Evolutionary conservation across 2,329 filamentous ascomycete species (phyloP).

Genomic region (Microthyrium microscopicum): DNA sequence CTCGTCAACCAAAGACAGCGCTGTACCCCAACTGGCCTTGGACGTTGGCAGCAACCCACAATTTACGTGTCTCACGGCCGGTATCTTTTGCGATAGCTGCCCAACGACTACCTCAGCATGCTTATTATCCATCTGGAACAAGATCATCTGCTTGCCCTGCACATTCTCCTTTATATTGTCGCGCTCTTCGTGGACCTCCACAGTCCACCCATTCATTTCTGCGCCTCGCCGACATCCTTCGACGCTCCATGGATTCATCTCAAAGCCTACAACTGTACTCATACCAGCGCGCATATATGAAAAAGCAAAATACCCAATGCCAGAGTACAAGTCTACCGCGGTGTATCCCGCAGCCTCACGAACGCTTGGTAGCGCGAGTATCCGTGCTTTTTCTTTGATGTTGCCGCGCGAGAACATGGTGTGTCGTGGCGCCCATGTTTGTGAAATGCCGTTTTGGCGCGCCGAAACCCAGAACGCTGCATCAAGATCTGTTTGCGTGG

Average conservation of each 20-base stretch:
- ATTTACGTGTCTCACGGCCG: constrained; percentile 39
- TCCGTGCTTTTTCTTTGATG: constrained; percentile 67
- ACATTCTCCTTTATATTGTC: background rate
- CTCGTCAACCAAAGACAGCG: constrained; percentile 30
- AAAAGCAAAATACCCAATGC: constrained; percentile 89
- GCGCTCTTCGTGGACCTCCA: constrained; percentile 7
- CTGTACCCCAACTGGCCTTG: constrained; percentile 29
- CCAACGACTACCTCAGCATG: constrained; percentile 16
- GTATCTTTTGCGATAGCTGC: constrained; percentile 12
- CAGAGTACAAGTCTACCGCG: constrained; percentile 68
- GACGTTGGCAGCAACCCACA: constrained; percentile 40
- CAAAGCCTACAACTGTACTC: constrained; percentile 62
- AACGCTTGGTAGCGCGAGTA: constrained; percentile 35
- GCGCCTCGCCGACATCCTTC: constrained; percentile 28
- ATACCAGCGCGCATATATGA: constrained; percentile 59
- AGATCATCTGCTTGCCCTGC: constrained; percentile 13
- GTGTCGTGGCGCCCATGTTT: constrained; percentile 76
- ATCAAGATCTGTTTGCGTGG: constrained; percentile 38
- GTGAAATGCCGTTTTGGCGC: constrained; percentile 56
- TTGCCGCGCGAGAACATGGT: constrained; percentile 95
- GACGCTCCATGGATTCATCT: constrained; percentile 50
- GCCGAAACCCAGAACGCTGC: constrained; percentile 63
- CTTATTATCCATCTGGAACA: constrained; percentile 26
- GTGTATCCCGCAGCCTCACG: constrained; percentile 11
- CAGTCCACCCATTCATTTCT: constrained; percentile 22